Evolutionary conservation across 352 stramenopile genomes (phyloP).

Genomic region (Pythium chondricola): DNA sequence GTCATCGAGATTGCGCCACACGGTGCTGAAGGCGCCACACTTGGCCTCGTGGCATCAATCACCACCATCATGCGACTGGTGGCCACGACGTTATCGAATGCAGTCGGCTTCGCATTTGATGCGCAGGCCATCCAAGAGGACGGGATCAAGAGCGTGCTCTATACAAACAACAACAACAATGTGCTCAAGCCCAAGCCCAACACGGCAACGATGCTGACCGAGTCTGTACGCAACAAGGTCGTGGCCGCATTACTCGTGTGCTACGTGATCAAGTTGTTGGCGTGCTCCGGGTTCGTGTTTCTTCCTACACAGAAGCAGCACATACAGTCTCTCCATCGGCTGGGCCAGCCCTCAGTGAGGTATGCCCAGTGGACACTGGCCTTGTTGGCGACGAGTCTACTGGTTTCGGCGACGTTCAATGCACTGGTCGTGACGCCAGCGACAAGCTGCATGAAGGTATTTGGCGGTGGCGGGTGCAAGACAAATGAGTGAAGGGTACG

Average conservation of each 20-base stretch:
- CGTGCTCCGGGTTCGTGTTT: slow-evolving; percentile 31
- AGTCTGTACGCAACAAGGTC: slow-evolving; percentile 14
- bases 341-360: neutral
- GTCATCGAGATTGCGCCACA: slow-evolving; percentile 46
- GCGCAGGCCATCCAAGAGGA: slow-evolving; percentile 16
- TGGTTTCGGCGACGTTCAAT: slow-evolving; percentile 25
- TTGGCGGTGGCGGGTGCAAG: slow-evolving; percentile 16
- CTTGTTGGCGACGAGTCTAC: slow-evolving; percentile 10
- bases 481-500: neutral
- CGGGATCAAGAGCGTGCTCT: slow-evolving; percentile 6
- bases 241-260: slow-evolving; percentile 31
- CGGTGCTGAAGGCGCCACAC: slow-evolving; percentile 43
- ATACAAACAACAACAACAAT: slow-evolving; percentile 8
- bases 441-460: slow-evolving; percentile 15
- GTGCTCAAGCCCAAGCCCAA: slow-evolving; percentile 2
- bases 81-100: slow-evolving; percentile 35
- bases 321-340: slow-evolving; percentile 31
- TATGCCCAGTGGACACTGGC: slow-evolving; percentile 31
- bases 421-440: slow-evolving; percentile 21
- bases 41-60: slow-evolving; percentile 49
- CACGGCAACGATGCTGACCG: slow-evolving; percentile 2
- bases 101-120: slow-evolving; percentile 35
- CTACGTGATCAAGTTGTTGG: slow-evolving; percentile 34
- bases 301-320: slow-evolving; percentile 40
- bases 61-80: slow-evolving; percentile 43